Conservation (phyloP, 495 filamentous ascomycete genomes). For the Glarea lozoyensis region DNA sequence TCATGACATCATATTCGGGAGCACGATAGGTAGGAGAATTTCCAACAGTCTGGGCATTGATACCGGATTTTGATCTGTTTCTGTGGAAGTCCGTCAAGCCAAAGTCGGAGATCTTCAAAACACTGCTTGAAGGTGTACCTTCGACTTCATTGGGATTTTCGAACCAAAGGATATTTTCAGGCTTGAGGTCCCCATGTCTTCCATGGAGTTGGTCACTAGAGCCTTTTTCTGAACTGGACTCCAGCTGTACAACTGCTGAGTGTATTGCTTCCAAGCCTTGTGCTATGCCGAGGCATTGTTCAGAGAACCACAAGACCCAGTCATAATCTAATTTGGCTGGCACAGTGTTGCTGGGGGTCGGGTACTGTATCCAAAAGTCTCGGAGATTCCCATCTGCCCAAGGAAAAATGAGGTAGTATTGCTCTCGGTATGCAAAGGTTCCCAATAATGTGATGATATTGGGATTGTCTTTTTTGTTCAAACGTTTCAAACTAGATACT, state of each 20-base stretch:
- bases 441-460: conserved; percentile 20
- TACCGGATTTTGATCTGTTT: conserved; percentile 6
- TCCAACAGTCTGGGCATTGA: not conserved
- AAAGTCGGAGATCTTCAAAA: conserved; percentile 11
- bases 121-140: conserved; percentile 1
- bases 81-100: conserved; percentile 9
- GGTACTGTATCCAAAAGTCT: conserved; percentile 14
- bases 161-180: conserved; percentile 17
- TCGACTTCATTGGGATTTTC: conserved; percentile 3
- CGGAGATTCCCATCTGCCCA: conserved; percentile 19
- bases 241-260: not conserved
- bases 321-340: not conserved
- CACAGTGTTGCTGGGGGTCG: conserved; percentile 5
- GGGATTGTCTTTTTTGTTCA: conserved; percentile 10
- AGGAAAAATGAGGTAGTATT: conserved; percentile 20
- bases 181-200: conserved; percentile 21
- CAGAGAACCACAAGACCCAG: conserved; percentile 3
- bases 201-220: conserved; percentile 5
- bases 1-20: conserved; percentile 20
- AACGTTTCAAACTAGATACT: conserved; percentile 14
- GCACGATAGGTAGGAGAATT: conserved; percentile 14
- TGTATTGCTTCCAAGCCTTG: conserved; percentile 15
- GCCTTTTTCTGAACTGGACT: not conserved
- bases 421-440: conserved; percentile 13
- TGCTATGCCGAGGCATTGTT: conserved; percentile 16